phyloP scores from a whole-genome alignment of 2,329 filamentous ascomycete species.

The Coleophoma cylindrospora region DNA sequence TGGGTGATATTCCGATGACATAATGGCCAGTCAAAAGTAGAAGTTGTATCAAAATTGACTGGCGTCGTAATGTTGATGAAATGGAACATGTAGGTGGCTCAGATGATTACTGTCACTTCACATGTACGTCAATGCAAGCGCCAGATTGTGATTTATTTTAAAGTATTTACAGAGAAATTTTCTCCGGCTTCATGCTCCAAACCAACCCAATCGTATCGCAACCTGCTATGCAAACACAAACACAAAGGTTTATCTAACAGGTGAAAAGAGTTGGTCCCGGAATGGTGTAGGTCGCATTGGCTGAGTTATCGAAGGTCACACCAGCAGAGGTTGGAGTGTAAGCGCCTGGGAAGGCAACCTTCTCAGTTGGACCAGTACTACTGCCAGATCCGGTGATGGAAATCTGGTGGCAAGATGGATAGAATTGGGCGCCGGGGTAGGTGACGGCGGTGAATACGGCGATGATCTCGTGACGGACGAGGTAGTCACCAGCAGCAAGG shows the following conservation, averaged over 20 bases:
- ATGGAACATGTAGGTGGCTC: too few species aligned
- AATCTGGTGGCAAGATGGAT: slow-evolving; percentile 32
- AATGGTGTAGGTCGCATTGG: slow-evolving; percentile 18
- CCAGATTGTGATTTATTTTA: too few species aligned
- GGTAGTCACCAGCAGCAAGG: slow-evolving; percentile 38
- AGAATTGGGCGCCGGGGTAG: slow-evolving; percentile 11
- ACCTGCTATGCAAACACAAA: not conserved
- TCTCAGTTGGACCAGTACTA: slow-evolving; percentile 25
- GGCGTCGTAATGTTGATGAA: too few species aligned
- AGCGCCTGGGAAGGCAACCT: slow-evolving; percentile 26
- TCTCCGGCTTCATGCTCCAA: too few species aligned
- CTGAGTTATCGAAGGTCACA: slow-evolving; percentile 24
- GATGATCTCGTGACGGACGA: slow-evolving; percentile 28
- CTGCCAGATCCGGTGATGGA: slow-evolving; percentile 34
- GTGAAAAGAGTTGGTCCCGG: slow-evolving; percentile 22
- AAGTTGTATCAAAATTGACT: too few species aligned
- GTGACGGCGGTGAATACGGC: slow-evolving; percentile 9
- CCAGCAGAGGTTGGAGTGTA: slow-evolving; percentile 27
- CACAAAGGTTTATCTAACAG: not conserved
- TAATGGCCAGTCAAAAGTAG: too few species aligned
- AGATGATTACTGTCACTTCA: too few species aligned
- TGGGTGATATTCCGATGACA: too few species aligned
- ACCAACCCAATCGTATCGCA: too few species aligned
- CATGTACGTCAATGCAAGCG: too few species aligned
- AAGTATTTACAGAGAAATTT: too few species aligned